Conservation (phyloP, 2,329 filamentous ascomycete species). For the Penicillium sp. region DNA sequence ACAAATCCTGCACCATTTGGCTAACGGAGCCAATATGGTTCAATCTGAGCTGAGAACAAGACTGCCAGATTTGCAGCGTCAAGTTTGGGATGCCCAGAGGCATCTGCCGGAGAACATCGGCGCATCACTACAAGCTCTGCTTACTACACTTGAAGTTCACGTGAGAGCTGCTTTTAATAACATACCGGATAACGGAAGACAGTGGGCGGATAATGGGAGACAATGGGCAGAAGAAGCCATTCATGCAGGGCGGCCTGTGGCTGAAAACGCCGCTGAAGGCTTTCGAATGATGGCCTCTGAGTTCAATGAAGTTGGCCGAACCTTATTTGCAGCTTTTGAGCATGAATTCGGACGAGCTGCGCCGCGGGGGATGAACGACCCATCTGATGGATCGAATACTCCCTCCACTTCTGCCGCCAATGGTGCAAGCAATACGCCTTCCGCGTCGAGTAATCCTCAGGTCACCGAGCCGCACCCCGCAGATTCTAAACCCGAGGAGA, state of each 20-base stretch:
- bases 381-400: conserved; percentile 3
- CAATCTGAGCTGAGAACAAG: conserved; percentile 37
- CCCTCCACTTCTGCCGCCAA: background rate
- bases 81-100: conserved; percentile 36
- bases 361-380: conserved; percentile 8
- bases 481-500: background rate
- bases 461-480: background rate
- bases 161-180: conserved; percentile 41
- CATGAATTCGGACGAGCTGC: conserved; percentile 30
- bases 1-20: conserved; percentile 34
- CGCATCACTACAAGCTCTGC: conserved; percentile 35
- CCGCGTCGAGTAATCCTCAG: background rate
- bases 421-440: background rate
- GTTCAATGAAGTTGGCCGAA: conserved; percentile 40
- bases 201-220: conserved; percentile 34
- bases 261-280: conserved; percentile 39
- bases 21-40: conserved; percentile 36
- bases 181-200: conserved; percentile 36
- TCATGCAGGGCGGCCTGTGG: conserved; percentile 36
- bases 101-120: conserved; percentile 39
- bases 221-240: conserved; percentile 36
- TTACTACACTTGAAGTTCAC: conserved; percentile 38
- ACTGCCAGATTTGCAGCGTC: conserved; percentile 40
- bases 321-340: conserved; percentile 40
- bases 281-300: conserved; percentile 44